phyloP scores from a whole-genome alignment of 1,139 yeast genomes.

The Sugiyamaella pinicola region DNA sequence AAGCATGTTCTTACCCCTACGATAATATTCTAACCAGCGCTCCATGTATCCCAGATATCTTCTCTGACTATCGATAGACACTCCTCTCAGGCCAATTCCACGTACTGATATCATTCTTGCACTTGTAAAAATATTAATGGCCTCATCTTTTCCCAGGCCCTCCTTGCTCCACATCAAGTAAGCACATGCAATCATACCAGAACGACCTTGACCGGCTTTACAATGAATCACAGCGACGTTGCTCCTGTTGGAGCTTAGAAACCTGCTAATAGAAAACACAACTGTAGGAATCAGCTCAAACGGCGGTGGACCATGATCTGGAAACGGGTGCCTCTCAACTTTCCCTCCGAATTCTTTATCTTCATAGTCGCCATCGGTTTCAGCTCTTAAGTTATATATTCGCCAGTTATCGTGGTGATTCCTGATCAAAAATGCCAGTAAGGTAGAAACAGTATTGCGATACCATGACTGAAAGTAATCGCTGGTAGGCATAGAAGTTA shows the following conservation, averaged over 20 bases:
- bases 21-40: conserved; percentile 32
- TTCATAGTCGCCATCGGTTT: conserved; percentile 52
- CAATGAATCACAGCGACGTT: conserved; percentile 80
- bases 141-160: conserved; percentile 55
- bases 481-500: conserved; percentile 72
- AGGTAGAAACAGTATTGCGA: conserved; percentile 56
- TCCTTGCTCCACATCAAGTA: conserved; percentile 56
- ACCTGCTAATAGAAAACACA: conserved; percentile 52
- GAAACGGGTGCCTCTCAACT: conserved; percentile 57
- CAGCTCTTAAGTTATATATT: conserved; percentile 72
- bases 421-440: conserved; percentile 52
- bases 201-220: conserved; percentile 88
- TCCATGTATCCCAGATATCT: conserved; percentile 67
- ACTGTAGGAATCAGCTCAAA: conserved; percentile 52
- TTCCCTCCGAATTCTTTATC: conserved; percentile 41
- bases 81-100: conserved; percentile 60
- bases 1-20: not conserved
- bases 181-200: conserved; percentile 77
- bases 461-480: conserved; percentile 51
- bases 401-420: conserved; percentile 65
- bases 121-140: conserved; percentile 30
- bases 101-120: conserved; percentile 20
- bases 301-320: conserved; percentile 81
- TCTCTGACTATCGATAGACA: conserved; percentile 70
- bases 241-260: conserved; percentile 40